A percentile compares a stretch with the other conserved stretches of the same genome.
Conservation (phyloP, 2,329 filamentous ascomycete genomes). For the Arthrobotrys iridis region DNA sequence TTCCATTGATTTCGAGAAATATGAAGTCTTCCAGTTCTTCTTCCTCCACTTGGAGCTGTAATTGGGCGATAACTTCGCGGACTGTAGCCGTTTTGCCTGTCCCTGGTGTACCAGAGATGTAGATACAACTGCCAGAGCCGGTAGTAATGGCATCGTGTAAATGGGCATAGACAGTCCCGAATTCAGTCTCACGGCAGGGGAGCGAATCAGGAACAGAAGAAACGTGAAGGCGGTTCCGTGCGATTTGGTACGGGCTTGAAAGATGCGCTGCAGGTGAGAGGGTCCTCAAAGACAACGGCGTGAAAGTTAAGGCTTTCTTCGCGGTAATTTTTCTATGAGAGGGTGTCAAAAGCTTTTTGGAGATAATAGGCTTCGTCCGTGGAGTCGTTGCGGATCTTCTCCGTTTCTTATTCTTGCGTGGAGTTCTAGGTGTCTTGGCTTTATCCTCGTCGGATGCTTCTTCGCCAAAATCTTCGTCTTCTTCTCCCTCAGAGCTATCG, state of each 20-base stretch:
- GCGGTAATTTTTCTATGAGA: slow-evolving; percentile 70
- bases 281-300: slow-evolving; percentile 86
- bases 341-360: slow-evolving; percentile 70
- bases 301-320: slow-evolving; percentile 93
- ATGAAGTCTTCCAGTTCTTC: slow-evolving; percentile 98
- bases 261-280: slow-evolving; percentile 79
- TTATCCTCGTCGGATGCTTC: slow-evolving; percentile 57
- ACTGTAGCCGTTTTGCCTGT: slow-evolving; percentile 98
- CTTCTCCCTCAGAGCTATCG: slow-evolving; percentile 57
- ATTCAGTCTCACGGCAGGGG: slow-evolving; percentile 91
- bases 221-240: slow-evolving; percentile 87
- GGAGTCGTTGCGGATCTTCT: slow-evolving; percentile 56
- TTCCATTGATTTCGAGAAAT: slow-evolving; percentile 99
- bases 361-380: slow-evolving; percentile 60
- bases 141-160: slow-evolving; percentile 93
- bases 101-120: slow-evolving; percentile 97
- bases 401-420: slow-evolving; percentile 59
- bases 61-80: slow-evolving; percentile 86
- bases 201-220: slow-evolving; percentile 89
- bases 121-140: slow-evolving; percentile 93
- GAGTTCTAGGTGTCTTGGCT: slow-evolving; percentile 61
- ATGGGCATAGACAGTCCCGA: slow-evolving; percentile 89
- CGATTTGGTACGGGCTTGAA: slow-evolving; percentile 89
- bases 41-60: slow-evolving; percentile 84
- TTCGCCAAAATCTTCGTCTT: slow-evolving; percentile 59